Evolutionary conservation across 140 eudicot genomes (phyloP), one percentile per base, ranked within the genome.

Genomic region (Erigeron philadelphicus): DNA sequence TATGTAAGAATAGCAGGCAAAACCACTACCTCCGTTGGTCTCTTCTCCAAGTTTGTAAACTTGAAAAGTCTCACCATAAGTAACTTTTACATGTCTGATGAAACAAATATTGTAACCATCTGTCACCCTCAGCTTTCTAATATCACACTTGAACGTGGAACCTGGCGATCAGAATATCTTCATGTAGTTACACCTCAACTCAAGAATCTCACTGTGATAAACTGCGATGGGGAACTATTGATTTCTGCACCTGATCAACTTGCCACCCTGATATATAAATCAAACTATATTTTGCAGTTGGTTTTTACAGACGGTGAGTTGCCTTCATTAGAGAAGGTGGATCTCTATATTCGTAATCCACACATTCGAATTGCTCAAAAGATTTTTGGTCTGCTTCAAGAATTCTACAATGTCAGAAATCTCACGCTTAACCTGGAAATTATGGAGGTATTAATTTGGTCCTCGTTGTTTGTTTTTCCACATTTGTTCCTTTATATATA

Each of bases 31-130:
- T 21, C 25, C 47, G 10, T 31, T 18, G 61, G 19, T 38, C 40
- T 67, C n/a, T 67, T 67, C 23, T 25, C 61, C 61, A 50, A 67
- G 31, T 67, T 46, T 13, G 19, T 3, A 16, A 25, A 25, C 23
- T 47, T 67, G 35, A 67, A 67, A 47, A 67, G 31, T 67, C 72
- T 67, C 72, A 67, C 72, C 11, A 35, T 49, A 47, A 50, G 6
- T 11, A 8, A 38, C 11, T 50, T 61, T 46, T 10, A 9, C 7
- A 35, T 62, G 11, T 0, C n/a, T 5, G 66, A 23, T 12, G 67
- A 12, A 62, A 6, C 11, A 2, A 7, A 62, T 6, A 25, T 6
- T 7, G 40, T 62, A 10, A 12, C 11, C 6, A 62, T 62, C 5
- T 38, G 48, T 38, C 67, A 62, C 41, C 25, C 67, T 41, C 67